A percentile compares a stretch with the other conserved stretches of the same genome.
Conservation (phyloP, 177 flowering plant species). For the Tripterygium wilfordii region DNA sequence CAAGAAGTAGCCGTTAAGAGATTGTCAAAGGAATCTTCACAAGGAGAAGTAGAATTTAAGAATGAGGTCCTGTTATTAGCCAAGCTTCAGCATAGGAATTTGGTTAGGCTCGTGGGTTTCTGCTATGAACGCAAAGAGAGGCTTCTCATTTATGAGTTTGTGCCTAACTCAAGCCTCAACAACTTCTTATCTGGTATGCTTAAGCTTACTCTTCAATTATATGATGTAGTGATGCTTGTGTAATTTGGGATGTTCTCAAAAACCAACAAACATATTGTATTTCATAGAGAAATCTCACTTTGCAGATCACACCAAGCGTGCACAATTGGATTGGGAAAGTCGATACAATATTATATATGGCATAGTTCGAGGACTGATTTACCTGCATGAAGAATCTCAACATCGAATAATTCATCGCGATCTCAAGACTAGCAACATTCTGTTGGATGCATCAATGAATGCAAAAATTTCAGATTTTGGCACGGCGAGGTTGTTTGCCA, state of each 20-base stretch:
- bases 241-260: too few relatives aligned
- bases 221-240: too few relatives aligned
- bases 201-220: neutral
- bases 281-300: too few relatives aligned
- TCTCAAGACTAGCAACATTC: constrained; percentile 54
- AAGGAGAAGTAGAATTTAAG: constrained; percentile 17
- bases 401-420: constrained; percentile 51
- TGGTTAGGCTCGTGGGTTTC: constrained; percentile 17
- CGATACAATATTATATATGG: constrained; percentile 42
- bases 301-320: constrained; percentile 20
- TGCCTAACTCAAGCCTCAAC: constrained; percentile 15
- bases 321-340: constrained; percentile 28
- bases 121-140: constrained; percentile 15
- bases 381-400: constrained; percentile 58
- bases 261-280: too few relatives aligned
- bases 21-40: constrained; percentile 6
- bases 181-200: constrained; percentile 10
- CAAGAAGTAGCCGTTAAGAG: constrained; percentile 31
- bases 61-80: constrained; percentile 19
- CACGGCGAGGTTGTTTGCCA: neutral
- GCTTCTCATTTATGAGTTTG: constrained; percentile 18
- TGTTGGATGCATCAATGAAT: constrained; percentile 15
- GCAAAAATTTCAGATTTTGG: neutral
- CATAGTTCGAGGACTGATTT: constrained; percentile 44
- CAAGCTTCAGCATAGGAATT: constrained; percentile 19